These are phyloP conservation scores for Nigrograna mackinnonii DNA, from an alignment of 2,329 filamentous ascomycete genomes.

Conservation along the genomic window DNA sequence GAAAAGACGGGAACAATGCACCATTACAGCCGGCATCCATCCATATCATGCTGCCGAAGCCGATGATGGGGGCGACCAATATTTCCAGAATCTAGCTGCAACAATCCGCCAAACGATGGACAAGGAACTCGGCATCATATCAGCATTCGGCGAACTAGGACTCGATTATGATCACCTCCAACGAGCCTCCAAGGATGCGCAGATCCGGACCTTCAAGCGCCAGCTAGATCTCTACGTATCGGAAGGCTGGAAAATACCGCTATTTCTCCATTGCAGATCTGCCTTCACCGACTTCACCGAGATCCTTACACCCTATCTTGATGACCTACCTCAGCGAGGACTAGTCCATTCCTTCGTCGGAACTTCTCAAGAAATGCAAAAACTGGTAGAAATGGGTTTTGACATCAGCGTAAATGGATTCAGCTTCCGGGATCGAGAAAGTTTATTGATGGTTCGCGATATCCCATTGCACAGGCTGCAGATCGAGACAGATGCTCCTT, in stretches of 20 bases:
- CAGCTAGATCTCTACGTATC: slow-evolving; percentile 45
- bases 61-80: slow-evolving; percentile 28
- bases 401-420: slow-evolving; percentile 56
- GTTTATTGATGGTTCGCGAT: slow-evolving; percentile 47
- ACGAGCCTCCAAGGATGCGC: slow-evolving; percentile 46
- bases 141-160: slow-evolving; percentile 55
- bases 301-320: slow-evolving; percentile 46
- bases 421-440: slow-evolving; percentile 45
- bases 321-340: slow-evolving; percentile 38
- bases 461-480: slow-evolving; percentile 48
- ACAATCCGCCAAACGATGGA: slow-evolving; percentile 21
- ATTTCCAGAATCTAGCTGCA: slow-evolving; percentile 28
- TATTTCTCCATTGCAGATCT: slow-evolving; percentile 48
- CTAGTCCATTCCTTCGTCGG: slow-evolving; percentile 49
- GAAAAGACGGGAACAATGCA: slow-evolving; percentile 35
- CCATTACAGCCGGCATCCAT: slow-evolving; percentile 54
- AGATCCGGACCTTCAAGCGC: slow-evolving; percentile 27
- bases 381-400: slow-evolving; percentile 42
- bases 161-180: slow-evolving; percentile 55
- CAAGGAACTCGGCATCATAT: slow-evolving; percentile 29
- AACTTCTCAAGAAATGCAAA: slow-evolving; percentile 44
- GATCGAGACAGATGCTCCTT: slow-evolving; percentile 55
- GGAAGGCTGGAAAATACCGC: slow-evolving; percentile 38
- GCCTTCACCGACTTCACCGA: slow-evolving; percentile 49
- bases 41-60: slow-evolving; percentile 55